Evolutionary conservation across 208 protist species (phyloP), one percentile per base, ranked within the genome.

Genomic region (Leishmania guyanensis): DNA sequence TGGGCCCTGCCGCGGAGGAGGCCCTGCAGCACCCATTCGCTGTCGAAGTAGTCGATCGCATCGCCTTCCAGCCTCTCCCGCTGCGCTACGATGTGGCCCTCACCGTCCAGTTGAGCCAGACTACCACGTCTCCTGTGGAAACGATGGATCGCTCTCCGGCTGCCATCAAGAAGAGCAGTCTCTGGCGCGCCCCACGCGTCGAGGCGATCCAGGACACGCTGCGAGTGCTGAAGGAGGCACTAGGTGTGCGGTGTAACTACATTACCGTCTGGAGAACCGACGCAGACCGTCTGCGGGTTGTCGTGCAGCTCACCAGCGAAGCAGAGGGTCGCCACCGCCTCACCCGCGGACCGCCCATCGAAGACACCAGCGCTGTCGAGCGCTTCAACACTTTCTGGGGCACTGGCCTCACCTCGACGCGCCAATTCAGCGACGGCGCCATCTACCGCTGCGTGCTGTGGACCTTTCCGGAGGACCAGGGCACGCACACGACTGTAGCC

Each of bases 361-460:
- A 95, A 72, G 86, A 95, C 65, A 73, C 83, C n/a, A 89, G 75
- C 16, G 94, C 88, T 14, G 94, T 96, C 36, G 88, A 82, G 4
- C 83, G 81, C 70, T 97, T 97, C 78, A 91, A 95, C 82, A 78
- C 83, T 48, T 97, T 97, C 83, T 97, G 94, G 93, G 93, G 93
- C 0, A 65, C 65, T 16, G 84, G 88, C 22, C 69, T 87, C 73
- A 94, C 91, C 66, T 96, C 93, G 16, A 95, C 94, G 17, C 85
- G 92, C 20, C 94, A 97, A 84, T 97, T 97, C 80, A 85, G 92
- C 54, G 94, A 97, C 77, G 94, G 94, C 64, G 87, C 88, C 78
- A 92, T 96, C 75, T 93, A 96, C 84, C 90, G 93, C 77, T 97
- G 94, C 72, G 92, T 97, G 46, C 82, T 96, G 36, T 96, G 92